phyloP scores from a whole-genome alignment of 192 early-diverging fungal species.

The Bifiguratus adelaidae region DNA sequence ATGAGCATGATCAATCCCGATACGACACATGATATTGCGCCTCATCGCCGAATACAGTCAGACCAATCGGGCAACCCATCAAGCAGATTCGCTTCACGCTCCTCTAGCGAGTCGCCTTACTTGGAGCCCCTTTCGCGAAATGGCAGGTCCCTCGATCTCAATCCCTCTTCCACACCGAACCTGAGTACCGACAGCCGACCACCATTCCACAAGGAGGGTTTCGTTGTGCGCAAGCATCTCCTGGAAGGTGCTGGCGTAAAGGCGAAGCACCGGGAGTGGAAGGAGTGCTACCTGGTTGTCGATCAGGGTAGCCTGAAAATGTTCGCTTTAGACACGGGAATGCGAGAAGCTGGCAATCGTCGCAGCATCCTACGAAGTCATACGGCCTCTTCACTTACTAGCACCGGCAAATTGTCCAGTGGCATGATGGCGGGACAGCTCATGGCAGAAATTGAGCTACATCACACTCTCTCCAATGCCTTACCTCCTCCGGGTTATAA shows the following conservation, averaged over 20 bases:
- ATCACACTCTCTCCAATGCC: conserved; percentile 76
- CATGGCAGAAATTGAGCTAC: conserved; percentile 39
- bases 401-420: no score
- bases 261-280: conserved; percentile 80
- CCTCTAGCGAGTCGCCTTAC: no score
- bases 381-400: no score
- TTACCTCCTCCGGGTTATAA: conserved; percentile 83
- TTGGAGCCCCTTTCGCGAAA: no score
- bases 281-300: conserved; percentile 63
- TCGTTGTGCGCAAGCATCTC: conserved; percentile 81
- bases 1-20: no score
- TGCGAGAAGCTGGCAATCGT: conserved; percentile 15
- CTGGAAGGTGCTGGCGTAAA: conserved; percentile 65
- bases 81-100: no score
- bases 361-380: conserved; percentile 13
- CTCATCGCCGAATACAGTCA: no score
- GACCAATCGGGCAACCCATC: no score
- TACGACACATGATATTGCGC: no score
- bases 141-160: no score
- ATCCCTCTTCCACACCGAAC: no score
- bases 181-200: conserved; percentile 8
- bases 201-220: conserved; percentile 52
- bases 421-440: conserved; percentile 18
- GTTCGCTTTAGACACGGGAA: conserved; percentile 59
- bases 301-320: conserved; percentile 71